phyloP scores from a whole-genome alignment of 2,329 filamentous ascomycete genomes.

The Fusarium setosum region DNA sequence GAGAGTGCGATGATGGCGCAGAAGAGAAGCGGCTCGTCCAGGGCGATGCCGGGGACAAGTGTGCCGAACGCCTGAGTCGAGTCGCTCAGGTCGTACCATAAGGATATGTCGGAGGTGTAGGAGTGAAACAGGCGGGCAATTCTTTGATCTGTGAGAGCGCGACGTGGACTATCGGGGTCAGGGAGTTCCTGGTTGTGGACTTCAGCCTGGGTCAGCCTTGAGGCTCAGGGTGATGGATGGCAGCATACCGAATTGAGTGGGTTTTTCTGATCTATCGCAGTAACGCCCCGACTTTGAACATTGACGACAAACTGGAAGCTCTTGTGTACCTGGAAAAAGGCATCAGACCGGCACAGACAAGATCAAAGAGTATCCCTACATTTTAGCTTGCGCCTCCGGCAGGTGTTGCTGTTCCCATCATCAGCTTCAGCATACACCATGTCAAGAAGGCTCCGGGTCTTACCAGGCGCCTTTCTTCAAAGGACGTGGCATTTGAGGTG shows the following conservation, averaged over 20 bases:
- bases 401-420: slow-evolving; percentile 47
- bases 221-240: not conserved
- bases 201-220: not conserved
- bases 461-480: slow-evolving; percentile 38
- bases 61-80: slow-evolving; percentile 47
- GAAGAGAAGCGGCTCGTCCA: slow-evolving; percentile 55
- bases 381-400: slow-evolving; percentile 51
- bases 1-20: slow-evolving; percentile 58
- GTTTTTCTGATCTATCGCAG: slow-evolving; percentile 47
- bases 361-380: slow-evolving; percentile 32
- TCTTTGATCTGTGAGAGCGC: slow-evolving; percentile 44
- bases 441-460: not conserved
- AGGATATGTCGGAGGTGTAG: slow-evolving; percentile 53
- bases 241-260: slow-evolving; percentile 18
- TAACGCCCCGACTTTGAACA: slow-evolving; percentile 47
- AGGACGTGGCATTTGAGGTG: slow-evolving; percentile 35
- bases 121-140: slow-evolving; percentile 52
- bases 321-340: slow-evolving; percentile 44
- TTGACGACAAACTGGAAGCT: slow-evolving; percentile 46
- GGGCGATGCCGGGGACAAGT: slow-evolving; percentile 49
- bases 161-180: slow-evolving; percentile 37
- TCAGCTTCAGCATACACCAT: too few relatives aligned
- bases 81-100: slow-evolving; percentile 62
- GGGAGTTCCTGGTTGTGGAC: slow-evolving; percentile 18
- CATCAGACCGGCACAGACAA: not conserved